Conservation (phyloP, 768 basidiomycete species). For the Collybiopsis luxurians region DNA sequence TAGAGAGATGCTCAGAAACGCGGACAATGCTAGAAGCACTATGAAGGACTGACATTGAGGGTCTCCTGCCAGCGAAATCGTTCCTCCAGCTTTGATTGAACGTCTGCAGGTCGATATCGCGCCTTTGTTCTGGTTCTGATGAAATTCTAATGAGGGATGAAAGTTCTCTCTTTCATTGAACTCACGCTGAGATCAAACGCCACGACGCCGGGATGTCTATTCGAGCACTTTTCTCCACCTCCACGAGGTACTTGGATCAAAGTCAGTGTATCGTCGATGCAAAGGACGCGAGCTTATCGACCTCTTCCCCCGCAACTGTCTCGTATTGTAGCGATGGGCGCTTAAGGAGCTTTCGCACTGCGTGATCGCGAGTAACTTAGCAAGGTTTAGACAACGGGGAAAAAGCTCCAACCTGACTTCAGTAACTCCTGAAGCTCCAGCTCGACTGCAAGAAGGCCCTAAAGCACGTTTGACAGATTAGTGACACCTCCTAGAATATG, state of each 20-base stretch:
- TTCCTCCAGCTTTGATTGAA: constrained; percentile 61
- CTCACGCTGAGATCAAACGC: constrained; percentile 65
- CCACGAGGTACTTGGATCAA: constrained; percentile 65
- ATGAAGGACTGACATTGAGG: constrained; percentile 37
- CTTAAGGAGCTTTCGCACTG: constrained; percentile 71
- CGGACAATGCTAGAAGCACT: not conserved
- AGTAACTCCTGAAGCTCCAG: constrained; percentile 74
- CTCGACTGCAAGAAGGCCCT: constrained; percentile 71
- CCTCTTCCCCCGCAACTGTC: constrained; percentile 67
- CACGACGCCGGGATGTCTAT: constrained; percentile 56
- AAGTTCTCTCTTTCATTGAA: not conserved
- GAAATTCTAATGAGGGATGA: not conserved
- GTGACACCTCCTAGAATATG: not conserved
- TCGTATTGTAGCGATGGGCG: constrained; percentile 74
- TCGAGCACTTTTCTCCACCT: constrained; percentile 57
- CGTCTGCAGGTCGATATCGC: constrained; percentile 75
- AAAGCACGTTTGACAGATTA: constrained; percentile 9
- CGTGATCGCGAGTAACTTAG: not conserved
- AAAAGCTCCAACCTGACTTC: constrained; percentile 45
- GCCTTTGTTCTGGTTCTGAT: constrained; percentile 66
- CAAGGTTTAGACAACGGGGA: not conserved
- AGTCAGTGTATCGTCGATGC: not conserved
- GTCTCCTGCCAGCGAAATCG: constrained; percentile 74
- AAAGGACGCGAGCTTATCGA: constrained; percentile 24
- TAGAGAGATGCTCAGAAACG: not conserved